Conservation (phyloP, 2,329 filamentous ascomycete species). For the Graphilbum fragrans region DNA sequence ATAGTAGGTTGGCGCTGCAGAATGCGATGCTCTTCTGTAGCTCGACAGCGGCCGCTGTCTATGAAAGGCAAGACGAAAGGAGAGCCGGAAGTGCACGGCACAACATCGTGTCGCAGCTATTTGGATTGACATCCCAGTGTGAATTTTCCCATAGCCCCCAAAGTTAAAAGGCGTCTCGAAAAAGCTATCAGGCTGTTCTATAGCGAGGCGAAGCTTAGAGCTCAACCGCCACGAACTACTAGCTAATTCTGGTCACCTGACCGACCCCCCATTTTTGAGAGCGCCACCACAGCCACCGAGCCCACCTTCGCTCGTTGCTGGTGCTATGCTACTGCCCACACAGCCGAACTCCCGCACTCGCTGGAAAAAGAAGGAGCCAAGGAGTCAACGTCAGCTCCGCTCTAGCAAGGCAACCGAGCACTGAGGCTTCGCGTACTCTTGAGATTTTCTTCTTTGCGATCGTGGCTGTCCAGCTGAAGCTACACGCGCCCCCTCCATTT, state of each 20-base stretch:
- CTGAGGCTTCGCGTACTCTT: background rate
- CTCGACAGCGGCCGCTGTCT: background rate
- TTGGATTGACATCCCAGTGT: conserved; percentile 5
- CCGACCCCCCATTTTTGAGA: too few relatives aligned
- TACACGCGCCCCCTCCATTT: background rate
- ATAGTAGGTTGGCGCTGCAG: conserved; percentile 12
- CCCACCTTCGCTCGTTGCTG: too few relatives aligned
- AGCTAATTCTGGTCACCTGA: too few relatives aligned
- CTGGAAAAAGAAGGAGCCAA: background rate
- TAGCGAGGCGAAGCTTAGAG: too few relatives aligned
- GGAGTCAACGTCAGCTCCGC: background rate
- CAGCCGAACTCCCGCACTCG: background rate
- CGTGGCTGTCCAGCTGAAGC: background rate
- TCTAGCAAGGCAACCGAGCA: too few relatives aligned
- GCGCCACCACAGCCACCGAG: background rate
- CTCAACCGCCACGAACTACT: too few relatives aligned
- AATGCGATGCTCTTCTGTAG: conserved; percentile 1
- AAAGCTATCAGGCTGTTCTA: too few relatives aligned
- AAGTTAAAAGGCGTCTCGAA: background rate
- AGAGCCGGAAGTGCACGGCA: background rate
- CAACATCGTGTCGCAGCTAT: conserved; percentile 1
- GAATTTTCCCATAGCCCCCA: background rate
- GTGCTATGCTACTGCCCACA: background rate
- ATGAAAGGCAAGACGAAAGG: background rate
- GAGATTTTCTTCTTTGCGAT: background rate